These are phyloP conservation scores for Alternaria angustiovoidea DNA, from an alignment of 2,329 filamentous ascomycete genomes.

Conservation along the genomic window DNA sequence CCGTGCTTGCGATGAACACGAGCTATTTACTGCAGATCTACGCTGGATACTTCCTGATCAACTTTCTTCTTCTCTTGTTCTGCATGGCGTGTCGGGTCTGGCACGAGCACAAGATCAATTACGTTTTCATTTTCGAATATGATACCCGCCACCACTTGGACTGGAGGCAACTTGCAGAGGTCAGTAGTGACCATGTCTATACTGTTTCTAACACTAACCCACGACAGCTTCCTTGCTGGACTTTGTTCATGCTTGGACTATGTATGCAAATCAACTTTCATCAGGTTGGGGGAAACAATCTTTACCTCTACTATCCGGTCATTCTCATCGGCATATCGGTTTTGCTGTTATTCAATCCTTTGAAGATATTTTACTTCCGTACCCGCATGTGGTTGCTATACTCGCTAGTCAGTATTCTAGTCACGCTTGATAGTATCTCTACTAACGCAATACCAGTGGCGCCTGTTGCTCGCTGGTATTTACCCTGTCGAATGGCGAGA, in stretches of 20 bases:
- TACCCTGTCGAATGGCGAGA: conserved; percentile 97
- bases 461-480: conserved; percentile 81
- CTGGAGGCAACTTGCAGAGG: conserved; percentile 85
- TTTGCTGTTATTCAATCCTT: conserved; percentile 77
- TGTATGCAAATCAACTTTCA: conserved; percentile 91
- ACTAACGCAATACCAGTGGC: conserved; percentile 68
- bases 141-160: conserved; percentile 85
- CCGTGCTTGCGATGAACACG: conserved; percentile 40
- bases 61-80: conserved; percentile 83
- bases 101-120: conserved; percentile 88
- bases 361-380: conserved; percentile 75
- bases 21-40: conserved; percentile 79
- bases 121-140: conserved; percentile 96
- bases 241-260: conserved; percentile 77
- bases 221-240: conserved; percentile 77
- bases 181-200: conserved; percentile 39
- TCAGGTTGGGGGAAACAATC: conserved; percentile 66
- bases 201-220: conserved; percentile 14
- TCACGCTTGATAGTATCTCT: no score
- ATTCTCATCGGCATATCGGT: conserved; percentile 75
- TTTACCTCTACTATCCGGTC: conserved; percentile 89
- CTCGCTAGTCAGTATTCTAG: conserved; percentile 72
- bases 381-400: conserved; percentile 87
- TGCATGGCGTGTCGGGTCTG: conserved; percentile 85
- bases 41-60: conserved; percentile 86